Evolutionary conservation across 2,329 filamentous ascomycete species (phyloP).

Genomic region (Onygena corvina): DNA sequence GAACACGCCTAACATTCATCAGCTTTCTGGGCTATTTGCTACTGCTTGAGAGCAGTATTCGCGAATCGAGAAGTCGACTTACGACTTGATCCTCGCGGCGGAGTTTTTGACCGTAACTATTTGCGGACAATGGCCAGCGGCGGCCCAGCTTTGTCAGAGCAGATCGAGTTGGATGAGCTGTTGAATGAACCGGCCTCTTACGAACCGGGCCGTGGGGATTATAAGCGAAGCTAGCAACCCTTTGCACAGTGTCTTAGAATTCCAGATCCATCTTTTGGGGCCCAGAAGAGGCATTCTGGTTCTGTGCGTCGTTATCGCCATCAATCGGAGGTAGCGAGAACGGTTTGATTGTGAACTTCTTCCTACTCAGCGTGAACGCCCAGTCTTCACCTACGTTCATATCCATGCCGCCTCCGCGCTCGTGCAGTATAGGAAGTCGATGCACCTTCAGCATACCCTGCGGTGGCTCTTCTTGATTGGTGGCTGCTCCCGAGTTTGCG

Average conservation of each 20-base stretch:
- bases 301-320: slow-evolving; percentile 55
- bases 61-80: slow-evolving; percentile 38
- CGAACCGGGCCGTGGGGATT: slow-evolving; percentile 15
- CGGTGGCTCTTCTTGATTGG: slow-evolving; percentile 57
- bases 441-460: slow-evolving; percentile 81
- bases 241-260: slow-evolving; percentile 41
- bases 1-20: slow-evolving; percentile 18
- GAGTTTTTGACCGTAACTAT: slow-evolving; percentile 45
- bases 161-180: slow-evolving; percentile 53
- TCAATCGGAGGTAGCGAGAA: slow-evolving; percentile 82
- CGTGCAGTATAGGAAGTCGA: slow-evolving; percentile 70
- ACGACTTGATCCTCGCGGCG: slow-evolving; percentile 32
- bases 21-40: slow-evolving; percentile 44
- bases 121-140: slow-evolving; percentile 45
- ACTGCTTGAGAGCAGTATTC: slow-evolving; percentile 43
- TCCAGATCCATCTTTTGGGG: slow-evolving; percentile 49
- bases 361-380: slow-evolving; percentile 77
- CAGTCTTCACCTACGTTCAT: slow-evolving; percentile 68
- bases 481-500: slow-evolving; percentile 39
- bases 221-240: not conserved
- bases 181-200: slow-evolving; percentile 32
- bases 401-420: slow-evolving; percentile 69
- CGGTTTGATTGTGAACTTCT: slow-evolving; percentile 71
- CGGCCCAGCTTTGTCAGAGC: slow-evolving; percentile 45
- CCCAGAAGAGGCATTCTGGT: slow-evolving; percentile 27